Percentiles rank a stretch among this genome's conserved stretches.
phyloP scores from a whole-genome alignment of 2,329 filamentous ascomycete genomes.

The Metarhizium album region DNA sequence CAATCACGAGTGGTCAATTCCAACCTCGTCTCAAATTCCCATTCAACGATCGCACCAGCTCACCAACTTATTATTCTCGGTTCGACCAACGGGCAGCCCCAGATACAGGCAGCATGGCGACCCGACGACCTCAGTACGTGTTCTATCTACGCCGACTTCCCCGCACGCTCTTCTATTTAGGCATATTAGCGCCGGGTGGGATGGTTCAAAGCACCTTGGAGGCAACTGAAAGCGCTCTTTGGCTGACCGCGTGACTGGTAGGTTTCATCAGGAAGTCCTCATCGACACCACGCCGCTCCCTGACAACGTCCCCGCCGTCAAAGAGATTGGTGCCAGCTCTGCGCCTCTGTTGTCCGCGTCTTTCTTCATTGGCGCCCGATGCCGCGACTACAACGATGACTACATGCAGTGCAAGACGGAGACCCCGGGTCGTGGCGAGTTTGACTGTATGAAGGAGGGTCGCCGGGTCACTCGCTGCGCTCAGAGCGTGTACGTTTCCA shows the following conservation, averaged over 20 bases:
- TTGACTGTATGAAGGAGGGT: constrained; percentile 93
- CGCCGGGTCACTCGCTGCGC: constrained; percentile 94
- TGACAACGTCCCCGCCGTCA: constrained; percentile 79
- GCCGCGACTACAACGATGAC: constrained; percentile 94
- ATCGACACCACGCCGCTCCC: constrained; percentile 95
- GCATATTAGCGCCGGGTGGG: neutral
- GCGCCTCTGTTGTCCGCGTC: constrained; percentile 84
- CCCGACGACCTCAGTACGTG: constrained; percentile 32
- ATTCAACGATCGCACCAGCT: constrained; percentile 7
- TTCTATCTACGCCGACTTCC: neutral
- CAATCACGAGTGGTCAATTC: constrained; percentile 30
- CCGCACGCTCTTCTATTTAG: neutral
- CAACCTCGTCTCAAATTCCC: constrained; percentile 25
- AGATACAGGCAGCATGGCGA: constrained; percentile 27
- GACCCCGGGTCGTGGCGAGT: constrained; percentile 78
- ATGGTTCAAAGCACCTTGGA: neutral
- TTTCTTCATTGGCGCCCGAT: constrained; percentile 95
- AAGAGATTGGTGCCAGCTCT: constrained; percentile 87
- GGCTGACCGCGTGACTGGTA: constrained; percentile 31
- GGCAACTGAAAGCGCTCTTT: neutral
- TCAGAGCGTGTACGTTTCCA: constrained; percentile 71
- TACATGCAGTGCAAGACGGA: constrained; percentile 99
- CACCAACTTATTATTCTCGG: constrained; percentile 18
- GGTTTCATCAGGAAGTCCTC: constrained; percentile 90
- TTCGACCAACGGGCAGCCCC: constrained; percentile 16